phyloP scores from a whole-genome alignment of 2,329 filamentous ascomycete genomes.

The Hyphodiscus sp. region DNA sequence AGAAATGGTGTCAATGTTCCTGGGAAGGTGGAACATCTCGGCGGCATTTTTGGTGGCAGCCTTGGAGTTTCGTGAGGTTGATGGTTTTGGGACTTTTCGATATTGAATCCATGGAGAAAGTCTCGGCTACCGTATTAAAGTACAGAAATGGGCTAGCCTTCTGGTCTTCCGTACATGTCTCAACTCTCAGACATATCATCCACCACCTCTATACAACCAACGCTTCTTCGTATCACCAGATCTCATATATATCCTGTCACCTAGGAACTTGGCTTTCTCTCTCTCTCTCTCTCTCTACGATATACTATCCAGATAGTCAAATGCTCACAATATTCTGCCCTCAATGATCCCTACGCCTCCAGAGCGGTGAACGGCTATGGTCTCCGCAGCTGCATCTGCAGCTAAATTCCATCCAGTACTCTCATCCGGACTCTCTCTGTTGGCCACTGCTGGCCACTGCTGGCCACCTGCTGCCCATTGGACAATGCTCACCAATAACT shows the following conservation, averaged over 20 bases:
- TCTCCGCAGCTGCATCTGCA: neutral
- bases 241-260: too few species aligned
- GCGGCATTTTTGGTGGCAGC: conserved; percentile 22
- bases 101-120: conserved; percentile 1
- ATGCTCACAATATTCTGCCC: neutral
- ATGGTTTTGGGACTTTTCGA: conserved; percentile 1
- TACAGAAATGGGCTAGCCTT: neutral
- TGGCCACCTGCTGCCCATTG: neutral
- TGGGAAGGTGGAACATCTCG: conserved; percentile 23
- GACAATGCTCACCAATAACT: neutral
- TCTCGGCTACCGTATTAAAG: conserved; percentile 8
- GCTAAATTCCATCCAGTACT: too few species aligned
- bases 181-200: neutral
- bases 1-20: conserved; percentile 30
- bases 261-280: too few species aligned
- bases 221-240: too few species aligned
- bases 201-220: too few species aligned
- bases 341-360: conserved; percentile 1
- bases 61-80: neutral
- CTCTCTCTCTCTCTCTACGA: too few species aligned
- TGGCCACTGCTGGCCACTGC: too few species aligned
- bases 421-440: too few species aligned
- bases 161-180: neutral
- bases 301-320: neutral
- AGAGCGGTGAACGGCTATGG: neutral